phyloP scores from a whole-genome alignment of 306 rosid species.

The Acacia confusa region DNA sequence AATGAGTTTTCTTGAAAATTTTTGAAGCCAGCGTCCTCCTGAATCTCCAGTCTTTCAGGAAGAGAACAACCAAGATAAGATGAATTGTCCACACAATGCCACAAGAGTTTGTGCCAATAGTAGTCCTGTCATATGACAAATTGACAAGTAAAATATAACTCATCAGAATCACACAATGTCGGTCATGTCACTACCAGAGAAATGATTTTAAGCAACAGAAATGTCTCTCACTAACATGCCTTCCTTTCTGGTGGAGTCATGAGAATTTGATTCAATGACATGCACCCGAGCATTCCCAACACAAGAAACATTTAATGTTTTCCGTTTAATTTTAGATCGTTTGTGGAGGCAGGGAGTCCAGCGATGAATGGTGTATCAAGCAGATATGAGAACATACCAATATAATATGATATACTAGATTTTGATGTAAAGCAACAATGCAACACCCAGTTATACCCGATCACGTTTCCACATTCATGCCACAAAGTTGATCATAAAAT shows the following conservation, averaged over 20 bases:
- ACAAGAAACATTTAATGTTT: no score
- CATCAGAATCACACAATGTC: slow-evolving; percentile 29
- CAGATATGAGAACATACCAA: no score
- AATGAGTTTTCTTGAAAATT: slow-evolving; percentile 27
- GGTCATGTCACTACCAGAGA: neutral
- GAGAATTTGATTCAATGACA: no score
- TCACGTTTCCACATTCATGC: neutral
- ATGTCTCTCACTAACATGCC: no score
- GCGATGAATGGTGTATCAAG: no score
- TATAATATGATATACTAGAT: neutral
- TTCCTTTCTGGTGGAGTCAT: no score
- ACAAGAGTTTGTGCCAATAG: slow-evolving; percentile 80
- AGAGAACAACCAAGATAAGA: slow-evolving; percentile 77
- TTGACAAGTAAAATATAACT: slow-evolving; percentile 15
- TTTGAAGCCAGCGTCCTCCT: slow-evolving; percentile 33
- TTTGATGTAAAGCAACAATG: slow-evolving; percentile 6
- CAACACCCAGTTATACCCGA: neutral
- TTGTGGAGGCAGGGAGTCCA: no score
- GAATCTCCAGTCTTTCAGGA: slow-evolving; percentile 59
- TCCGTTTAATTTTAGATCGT: no score
- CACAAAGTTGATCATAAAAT: slow-evolving; percentile 15
- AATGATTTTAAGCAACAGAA: neutral
- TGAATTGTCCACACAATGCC: slow-evolving; percentile 76
- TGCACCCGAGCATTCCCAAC: no score
- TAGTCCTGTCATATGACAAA: slow-evolving; percentile 60